Base-by-base conservation (phyloP, 805 yeast genomes). In the Yamadazyma olivae region DNA sequence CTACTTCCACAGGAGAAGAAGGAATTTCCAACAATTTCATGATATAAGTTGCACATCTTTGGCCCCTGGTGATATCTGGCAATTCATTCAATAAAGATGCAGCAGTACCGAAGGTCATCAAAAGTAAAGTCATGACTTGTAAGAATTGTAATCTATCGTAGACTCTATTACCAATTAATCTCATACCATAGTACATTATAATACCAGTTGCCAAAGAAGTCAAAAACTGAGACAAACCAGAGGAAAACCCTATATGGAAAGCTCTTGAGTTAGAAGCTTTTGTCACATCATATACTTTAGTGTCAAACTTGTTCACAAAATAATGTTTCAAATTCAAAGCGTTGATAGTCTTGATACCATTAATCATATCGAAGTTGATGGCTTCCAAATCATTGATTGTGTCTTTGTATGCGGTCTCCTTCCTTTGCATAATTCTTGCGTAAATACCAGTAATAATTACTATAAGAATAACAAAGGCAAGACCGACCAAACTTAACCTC, bases 51-150 rank as follows among this genome's bases (percentile, higher is more conserved):
- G 81, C 87, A 7, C 86, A 87, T 48, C 90, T 63, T 51, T 86
- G 81, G 1, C 95, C 96, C 40, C 89, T 74, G 15, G 83, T 74
- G 3, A 89, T 71, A 41, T 82, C 85, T 0, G 98, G 96, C n/a
- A 90, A 62, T 39, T 81, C 78, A 12, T 70, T 57, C 27, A 89
- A 60, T 17, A 85, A 50, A 15, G 71, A 64, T 3, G 80, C 71
- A 13, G 91, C 76, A 10, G 79, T 75, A 33, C 80, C 70, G 20
- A 87, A 64, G 0, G 96, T 79, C 53, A 91, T 87, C 1, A 88
- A 61, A 17, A 91, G 61, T 41, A 93, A 56, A 1, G 90, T 73
- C 35, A 86, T 72, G 0, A 90, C 85, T 48, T 78, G 75, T 63
- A 91, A 66, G 48, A 85, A 66, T 42, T 73, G 75, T n/a, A 62